These are phyloP conservation scores for Phaeosphaeriaceae sp. DNA, from an alignment of 2,329 filamentous ascomycete genomes.

Conservation along the genomic window DNA sequence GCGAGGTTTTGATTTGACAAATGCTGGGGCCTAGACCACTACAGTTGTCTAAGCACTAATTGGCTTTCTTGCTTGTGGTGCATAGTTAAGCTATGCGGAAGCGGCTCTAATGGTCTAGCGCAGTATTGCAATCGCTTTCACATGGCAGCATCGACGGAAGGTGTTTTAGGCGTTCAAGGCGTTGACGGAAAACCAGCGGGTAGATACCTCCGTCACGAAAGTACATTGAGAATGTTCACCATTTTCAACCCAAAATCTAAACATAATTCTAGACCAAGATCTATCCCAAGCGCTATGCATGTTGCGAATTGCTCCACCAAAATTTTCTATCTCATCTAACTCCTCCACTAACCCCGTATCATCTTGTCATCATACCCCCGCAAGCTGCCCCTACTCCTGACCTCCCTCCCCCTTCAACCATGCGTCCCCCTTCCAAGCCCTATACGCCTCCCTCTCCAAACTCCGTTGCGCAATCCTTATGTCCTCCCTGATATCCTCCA, in stretches of 20 bases:
- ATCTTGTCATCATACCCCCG: slow-evolving; percentile 4
- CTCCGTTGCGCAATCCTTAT: slow-evolving; percentile 81
- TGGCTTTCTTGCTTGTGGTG: neutral
- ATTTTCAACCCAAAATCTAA: neutral
- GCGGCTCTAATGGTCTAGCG: neutral
- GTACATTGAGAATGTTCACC: neutral
- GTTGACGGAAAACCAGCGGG: neutral
- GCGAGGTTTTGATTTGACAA: neutral
- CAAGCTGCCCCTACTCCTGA: slow-evolving; percentile 16
- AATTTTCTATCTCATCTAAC: slow-evolving; percentile 9
- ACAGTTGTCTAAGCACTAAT: neutral
- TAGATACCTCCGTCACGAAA: neutral
- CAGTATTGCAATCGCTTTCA: neutral
- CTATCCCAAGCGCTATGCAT: slow-evolving; percentile 10
- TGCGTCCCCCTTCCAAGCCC: slow-evolving; percentile 56
- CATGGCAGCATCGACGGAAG: neutral
- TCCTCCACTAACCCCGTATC: slow-evolving; percentile 7
- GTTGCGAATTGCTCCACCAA: neutral
- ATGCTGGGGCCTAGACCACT: neutral
- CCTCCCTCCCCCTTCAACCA: slow-evolving; percentile 43
- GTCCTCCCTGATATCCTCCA: slow-evolving; percentile 88
- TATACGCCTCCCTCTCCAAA: slow-evolving; percentile 70
- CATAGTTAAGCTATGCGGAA: too few relatives aligned
- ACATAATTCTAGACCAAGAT: slow-evolving; percentile 13
- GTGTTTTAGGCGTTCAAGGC: neutral